Evolutionary conservation across 2,329 filamentous ascomycete species (phyloP).

Genomic region (Dendryphion nanum): DNA sequence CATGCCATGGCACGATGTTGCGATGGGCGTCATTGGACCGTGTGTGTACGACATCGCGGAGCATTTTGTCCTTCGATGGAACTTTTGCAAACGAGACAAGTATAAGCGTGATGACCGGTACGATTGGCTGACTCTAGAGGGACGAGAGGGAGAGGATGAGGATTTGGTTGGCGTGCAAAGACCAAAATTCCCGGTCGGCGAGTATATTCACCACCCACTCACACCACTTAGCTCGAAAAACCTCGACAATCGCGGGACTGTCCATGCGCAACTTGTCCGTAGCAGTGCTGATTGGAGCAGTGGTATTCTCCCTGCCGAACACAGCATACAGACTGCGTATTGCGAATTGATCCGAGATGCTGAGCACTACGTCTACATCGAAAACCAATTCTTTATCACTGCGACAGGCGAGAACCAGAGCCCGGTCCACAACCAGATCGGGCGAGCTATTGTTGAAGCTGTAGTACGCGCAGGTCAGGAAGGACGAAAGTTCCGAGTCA

Average conservation of each 20-base stretch:
- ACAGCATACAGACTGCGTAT: slow-evolving; percentile 87
- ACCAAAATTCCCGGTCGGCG: slow-evolving; percentile 83
- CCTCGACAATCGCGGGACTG: slow-evolving; percentile 60
- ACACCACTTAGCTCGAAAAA: slow-evolving; percentile 67
- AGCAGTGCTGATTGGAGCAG: slow-evolving; percentile 93
- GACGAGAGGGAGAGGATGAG: slow-evolving; percentile 73
- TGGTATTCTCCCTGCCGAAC: slow-evolving; percentile 74
- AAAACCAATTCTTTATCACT: slow-evolving; percentile 93
- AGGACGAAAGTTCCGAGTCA: slow-evolving; percentile 83
- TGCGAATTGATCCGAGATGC: slow-evolving; percentile 81
- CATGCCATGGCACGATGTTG: slow-evolving; percentile 98
- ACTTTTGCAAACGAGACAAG: slow-evolving; percentile 95
- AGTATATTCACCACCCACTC: slow-evolving; percentile 79
- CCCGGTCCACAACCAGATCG: slow-evolving; percentile 85
- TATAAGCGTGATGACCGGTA: slow-evolving; percentile 85
- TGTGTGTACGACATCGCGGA: slow-evolving; percentile 93
- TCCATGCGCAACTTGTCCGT: slow-evolving; percentile 82
- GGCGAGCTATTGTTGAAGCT: slow-evolving; percentile 85
- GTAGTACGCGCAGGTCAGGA: slow-evolving; percentile 79
- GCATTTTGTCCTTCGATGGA: slow-evolving; percentile 93
- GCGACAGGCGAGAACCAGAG: slow-evolving; percentile 85
- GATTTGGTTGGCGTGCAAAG: slow-evolving; percentile 85
- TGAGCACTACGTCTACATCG: slow-evolving; percentile 93
- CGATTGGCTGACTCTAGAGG: slow-evolving; percentile 81
- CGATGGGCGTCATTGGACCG: slow-evolving; percentile 87